Evolutionary conservation across 768 basidiomycete genomes (phyloP).

Genomic region (Sporobolomyces phaffii): DNA sequence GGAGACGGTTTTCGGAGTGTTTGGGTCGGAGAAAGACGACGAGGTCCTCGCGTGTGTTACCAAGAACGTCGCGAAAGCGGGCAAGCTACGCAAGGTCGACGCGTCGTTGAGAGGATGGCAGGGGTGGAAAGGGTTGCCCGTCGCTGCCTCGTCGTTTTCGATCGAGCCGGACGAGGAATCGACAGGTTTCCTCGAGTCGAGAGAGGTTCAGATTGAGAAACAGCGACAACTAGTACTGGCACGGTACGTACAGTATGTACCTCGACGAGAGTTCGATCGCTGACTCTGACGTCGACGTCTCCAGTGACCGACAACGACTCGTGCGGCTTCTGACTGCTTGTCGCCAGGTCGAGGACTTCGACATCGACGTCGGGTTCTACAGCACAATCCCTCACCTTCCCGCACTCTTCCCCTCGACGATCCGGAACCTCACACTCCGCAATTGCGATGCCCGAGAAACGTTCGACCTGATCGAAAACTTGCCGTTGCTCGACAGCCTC

Average conservation of each 20-base stretch:
- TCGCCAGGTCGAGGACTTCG: constrained; percentile 1
- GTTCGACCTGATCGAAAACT: constrained; percentile 7
- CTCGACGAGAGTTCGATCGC: not conserved
- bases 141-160: not conserved
- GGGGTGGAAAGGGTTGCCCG: not conserved
- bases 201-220: constrained; percentile 11
- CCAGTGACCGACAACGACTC: constrained; percentile 14
- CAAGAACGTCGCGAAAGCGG: not conserved
- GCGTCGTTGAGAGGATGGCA: constrained; percentile 13
- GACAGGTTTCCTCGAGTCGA: not conserved
- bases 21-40: constrained; percentile 15
- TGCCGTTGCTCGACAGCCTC: constrained; percentile 13
- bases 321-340: constrained; percentile 2
- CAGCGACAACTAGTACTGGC: constrained; percentile 5
- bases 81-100: not conserved
- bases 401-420: not conserved
- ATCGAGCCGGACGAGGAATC: not conserved
- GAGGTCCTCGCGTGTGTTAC: not conserved
- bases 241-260: not conserved
- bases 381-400: not conserved
- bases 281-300: not conserved
- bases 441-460: constrained; percentile 23
- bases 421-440: constrained; percentile 24
- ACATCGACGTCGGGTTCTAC: constrained; percentile 34
- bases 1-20: constrained; percentile 5